phyloP scores from a whole-genome alignment of 371 early-diverging fungal genomes.

The Rhizomucor pusillus region DNA sequence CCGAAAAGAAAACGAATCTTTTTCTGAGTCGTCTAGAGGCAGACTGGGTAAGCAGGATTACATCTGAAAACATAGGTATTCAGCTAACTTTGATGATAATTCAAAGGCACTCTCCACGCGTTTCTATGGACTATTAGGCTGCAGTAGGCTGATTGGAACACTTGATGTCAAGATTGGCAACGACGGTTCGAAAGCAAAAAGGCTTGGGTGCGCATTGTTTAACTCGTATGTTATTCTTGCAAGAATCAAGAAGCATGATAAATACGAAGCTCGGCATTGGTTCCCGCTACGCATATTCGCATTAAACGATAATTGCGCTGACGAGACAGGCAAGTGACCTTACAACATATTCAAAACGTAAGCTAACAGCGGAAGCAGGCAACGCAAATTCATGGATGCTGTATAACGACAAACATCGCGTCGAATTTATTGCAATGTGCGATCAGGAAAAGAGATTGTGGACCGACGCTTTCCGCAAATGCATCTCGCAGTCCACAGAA shows the following conservation, averaged over 20 bases:
- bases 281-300: slow-evolving; percentile 54
- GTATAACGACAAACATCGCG: slow-evolving; percentile 8
- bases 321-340: slow-evolving; percentile 9
- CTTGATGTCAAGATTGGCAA: slow-evolving; percentile 29
- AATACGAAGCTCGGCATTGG: slow-evolving; percentile 56
- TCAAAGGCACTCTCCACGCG: slow-evolving; percentile 27
- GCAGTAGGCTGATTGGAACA: slow-evolving; percentile 36
- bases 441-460: slow-evolving; percentile 24
- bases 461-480: slow-evolving; percentile 14
- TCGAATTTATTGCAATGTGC: slow-evolving; percentile 24
- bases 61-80: not conserved
- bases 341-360: not conserved
- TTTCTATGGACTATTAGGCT: slow-evolving; percentile 40
- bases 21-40: slow-evolving; percentile 37
- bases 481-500: slow-evolving; percentile 10
- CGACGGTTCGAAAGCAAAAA: slow-evolving; percentile 25
- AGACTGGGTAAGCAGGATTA: slow-evolving; percentile 30
- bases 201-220: slow-evolving; percentile 53
- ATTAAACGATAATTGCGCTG: slow-evolving; percentile 27
- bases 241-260: slow-evolving; percentile 44
- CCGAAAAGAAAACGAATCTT: slow-evolving; percentile 30
- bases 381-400: slow-evolving; percentile 18
- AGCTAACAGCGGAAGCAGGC: not conserved
- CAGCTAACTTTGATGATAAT: not conserved
- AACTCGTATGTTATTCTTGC: slow-evolving; percentile 53